These are phyloP conservation scores for Senna tora DNA, from an alignment of 306 rosid species.

Conservation along the genomic window DNA sequence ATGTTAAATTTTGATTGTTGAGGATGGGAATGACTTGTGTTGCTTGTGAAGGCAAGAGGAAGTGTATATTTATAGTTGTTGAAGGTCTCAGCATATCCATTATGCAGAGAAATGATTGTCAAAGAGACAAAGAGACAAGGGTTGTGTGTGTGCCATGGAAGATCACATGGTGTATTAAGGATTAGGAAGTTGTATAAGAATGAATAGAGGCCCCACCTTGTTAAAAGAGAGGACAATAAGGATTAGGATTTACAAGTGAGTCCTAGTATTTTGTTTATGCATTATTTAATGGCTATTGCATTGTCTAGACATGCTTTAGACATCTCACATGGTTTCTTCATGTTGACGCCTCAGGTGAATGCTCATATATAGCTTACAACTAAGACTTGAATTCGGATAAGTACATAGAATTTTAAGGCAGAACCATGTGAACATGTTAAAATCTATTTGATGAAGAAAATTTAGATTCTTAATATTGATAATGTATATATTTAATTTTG, in stretches of 20 bases:
- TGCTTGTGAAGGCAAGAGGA: conserved; percentile 18
- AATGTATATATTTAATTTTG: too few relatives aligned
- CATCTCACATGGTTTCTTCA: too few relatives aligned
- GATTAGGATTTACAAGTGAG: too few relatives aligned
- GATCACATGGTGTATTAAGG: conserved; percentile 44
- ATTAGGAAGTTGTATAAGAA: neutral
- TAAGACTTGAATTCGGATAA: too few relatives aligned
- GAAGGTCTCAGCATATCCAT: too few relatives aligned
- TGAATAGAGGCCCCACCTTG: conserved; percentile 9
- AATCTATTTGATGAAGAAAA: too few relatives aligned
- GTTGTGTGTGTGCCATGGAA: neutral
- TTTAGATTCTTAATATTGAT: too few relatives aligned
- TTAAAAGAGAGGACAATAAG: conserved; percentile 5
- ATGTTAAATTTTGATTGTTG: neutral
- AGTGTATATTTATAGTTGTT: conserved; percentile 25
- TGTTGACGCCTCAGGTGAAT: neutral
- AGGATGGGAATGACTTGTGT: conserved; percentile 18
- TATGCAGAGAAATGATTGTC: too few relatives aligned
- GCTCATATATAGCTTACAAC: neutral
- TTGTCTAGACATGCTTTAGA: neutral
- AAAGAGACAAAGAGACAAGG: neutral
- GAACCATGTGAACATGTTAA: too few relatives aligned
- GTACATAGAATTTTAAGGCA: too few relatives aligned
- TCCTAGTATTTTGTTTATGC: neutral
- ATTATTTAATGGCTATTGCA: neutral